Base-by-base conservation (phyloP, 495 filamentous ascomycete genomes). In the Aspergillus sclerotiicarbonarius region DNA sequence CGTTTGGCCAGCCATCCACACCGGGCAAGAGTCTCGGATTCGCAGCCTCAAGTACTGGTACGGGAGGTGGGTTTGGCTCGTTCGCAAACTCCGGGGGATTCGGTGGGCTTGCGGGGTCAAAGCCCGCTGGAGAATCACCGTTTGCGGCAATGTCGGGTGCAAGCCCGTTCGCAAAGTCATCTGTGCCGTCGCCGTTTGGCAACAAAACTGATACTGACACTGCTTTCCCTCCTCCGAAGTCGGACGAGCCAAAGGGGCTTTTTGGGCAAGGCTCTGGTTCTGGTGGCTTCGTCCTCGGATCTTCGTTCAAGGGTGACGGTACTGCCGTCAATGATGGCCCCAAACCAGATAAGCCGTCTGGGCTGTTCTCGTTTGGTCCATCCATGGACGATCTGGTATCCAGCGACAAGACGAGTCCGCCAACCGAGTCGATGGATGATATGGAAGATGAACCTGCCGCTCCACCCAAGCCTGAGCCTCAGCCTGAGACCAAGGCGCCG, bases 261-360 rank as follows among this genome's bases (percentile, higher is more conserved):
- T 87, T 91, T 67, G 84, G 86, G 15, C 67, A 77, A 33, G 73
- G 76, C 9, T 47, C 60, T 15, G 62, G 71, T 51, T 47, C 60
- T 15, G 62, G 71, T 51, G 78, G 81, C 0, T 96, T 97, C 67
- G 84, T 84, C 21, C 78, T 97, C 19, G 86, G 82, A 3, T 89
- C 87, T 44, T 88, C 84, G 13, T 97, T 97, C 73, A 91, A 94
- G 69, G 79, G 79, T 30, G 92, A 96, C 66, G 80, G 80, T 8
- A 75, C 79, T 51, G 82, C 82, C 21, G 82, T 81, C 49, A 84
- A 88, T 59, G 85, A 87, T 60, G 71, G 70, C 18, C 78, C 84
- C 9, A 81, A 83, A 37, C 71, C 80, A 18, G 74, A 73, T 13
- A 75, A 76, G 51, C 57, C 71, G 13, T 70, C 69, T 39, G 61